Base-by-base conservation (phyloP, 371 early-diverging fungal genomes). In the Mucor piriformis region DNA sequence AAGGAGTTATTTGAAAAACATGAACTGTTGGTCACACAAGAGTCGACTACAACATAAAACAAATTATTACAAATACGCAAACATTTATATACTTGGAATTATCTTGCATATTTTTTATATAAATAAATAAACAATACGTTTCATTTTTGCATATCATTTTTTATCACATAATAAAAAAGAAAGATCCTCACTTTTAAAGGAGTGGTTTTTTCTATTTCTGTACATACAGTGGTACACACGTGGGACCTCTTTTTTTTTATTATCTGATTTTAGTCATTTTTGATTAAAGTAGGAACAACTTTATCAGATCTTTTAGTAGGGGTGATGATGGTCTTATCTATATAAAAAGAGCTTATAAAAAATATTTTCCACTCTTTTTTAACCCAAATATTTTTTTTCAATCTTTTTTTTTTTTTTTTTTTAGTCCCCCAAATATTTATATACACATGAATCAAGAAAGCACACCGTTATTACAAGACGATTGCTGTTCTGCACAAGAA, bases 401-500 rank as follows among this genome's bases (percentile, higher is more conserved):
- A 20, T 32, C 18, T 50, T 21, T 35, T 21, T 6, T 21, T 50
- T 50, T 27, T 21, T 21, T 1, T 27, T 50, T 18, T 2, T 50
- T 21, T 16, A n/a, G 0, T n/a, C n/a, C n/a, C n/a, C n/a, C n/a
- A n/a, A 12, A 50, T 12, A 50, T 34, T 18, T 3, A 29, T 42
- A n/a, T 18, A 49, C 3, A 2, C 29, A 27, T 35, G 47, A 23
- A 50, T 50, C 50, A 58, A 43, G 51, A 50, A 43, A 50, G 50
- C 2, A 50, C 51, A 32, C 34, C 50, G 4, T 50, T 58, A 24
- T 23, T 48, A n/a, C 20, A 25, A 15, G 33, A 55, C 18, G 23
- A 33, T 42, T 58, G 52, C 25, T 59, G 52, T 47, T 51, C 46
- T n/a, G 46, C 52, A 32, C 21, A 33, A 25, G 52, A 52, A 44